A percentile compares a stretch with the other conserved stretches of the same genome.
phyloP scores from a whole-genome alignment of 305 asterid species.

The Fraxinus latifolia region DNA sequence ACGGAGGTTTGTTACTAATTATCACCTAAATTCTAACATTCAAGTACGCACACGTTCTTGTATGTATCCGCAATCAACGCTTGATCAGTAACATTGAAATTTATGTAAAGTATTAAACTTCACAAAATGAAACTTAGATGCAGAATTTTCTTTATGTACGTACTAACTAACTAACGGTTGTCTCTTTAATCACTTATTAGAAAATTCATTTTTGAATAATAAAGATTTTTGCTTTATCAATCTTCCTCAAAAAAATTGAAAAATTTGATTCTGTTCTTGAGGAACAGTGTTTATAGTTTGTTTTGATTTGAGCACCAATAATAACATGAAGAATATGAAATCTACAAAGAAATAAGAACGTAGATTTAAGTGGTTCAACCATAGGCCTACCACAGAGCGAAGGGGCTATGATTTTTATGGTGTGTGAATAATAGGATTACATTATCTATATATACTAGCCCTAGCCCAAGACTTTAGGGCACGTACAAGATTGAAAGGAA shows the following conservation, averaged over 20 bases:
- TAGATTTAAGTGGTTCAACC: no score
- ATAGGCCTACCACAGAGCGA: no score
- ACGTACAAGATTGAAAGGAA: no score
- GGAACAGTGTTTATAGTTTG: background rate
- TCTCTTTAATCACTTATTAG: background rate
- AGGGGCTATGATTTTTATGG: no score
- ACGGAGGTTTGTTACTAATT: constrained; percentile 28
- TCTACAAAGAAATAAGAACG: no score
- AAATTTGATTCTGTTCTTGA: background rate
- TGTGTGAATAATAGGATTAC: no score
- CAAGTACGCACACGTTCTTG: background rate
- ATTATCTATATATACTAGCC: no score
- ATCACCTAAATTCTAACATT: background rate
- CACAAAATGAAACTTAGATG: background rate
- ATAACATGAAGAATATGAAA: no score
- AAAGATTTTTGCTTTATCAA: background rate
- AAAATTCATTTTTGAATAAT: background rate
- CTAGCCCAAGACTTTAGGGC: no score
- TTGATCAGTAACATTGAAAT: background rate
- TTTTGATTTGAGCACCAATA: no score
- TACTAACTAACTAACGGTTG: background rate
- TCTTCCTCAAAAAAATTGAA: background rate
- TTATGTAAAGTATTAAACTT: background rate
- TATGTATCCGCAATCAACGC: background rate
- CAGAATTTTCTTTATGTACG: background rate